Percentiles rank a stretch among this genome's conserved stretches.
Evolutionary conservation across 805 yeast species (phyloP).

Genomic region (Saccharomycopsis schoenii): DNA sequence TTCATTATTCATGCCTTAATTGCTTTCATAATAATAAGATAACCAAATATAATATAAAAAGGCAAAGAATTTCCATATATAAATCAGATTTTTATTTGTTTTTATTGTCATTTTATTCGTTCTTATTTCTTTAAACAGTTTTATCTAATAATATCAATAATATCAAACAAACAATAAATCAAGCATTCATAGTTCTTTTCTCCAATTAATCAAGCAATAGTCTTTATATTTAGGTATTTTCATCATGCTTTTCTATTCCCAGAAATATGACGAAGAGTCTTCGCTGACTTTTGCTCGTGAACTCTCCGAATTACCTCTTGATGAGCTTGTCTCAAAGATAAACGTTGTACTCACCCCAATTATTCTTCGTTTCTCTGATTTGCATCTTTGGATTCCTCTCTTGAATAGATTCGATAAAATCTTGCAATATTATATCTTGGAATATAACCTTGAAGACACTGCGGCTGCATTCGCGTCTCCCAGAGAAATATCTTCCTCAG

Average conservation of each 20-base stretch:
- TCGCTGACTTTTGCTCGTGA: constrained; percentile 26
- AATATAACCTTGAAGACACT: constrained; percentile 31
- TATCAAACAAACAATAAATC: no score
- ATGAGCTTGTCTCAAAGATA: constrained; percentile 33
- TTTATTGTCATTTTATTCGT: no score
- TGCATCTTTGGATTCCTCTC: constrained; percentile 68
- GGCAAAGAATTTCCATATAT: no score
- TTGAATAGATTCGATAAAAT: constrained; percentile 67
- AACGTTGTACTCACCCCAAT: constrained; percentile 22
- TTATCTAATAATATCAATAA: no score
- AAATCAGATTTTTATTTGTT: no score
- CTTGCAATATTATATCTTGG: constrained; percentile 41
- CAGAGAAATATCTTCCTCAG: constrained; percentile 34
- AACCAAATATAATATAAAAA: no score
- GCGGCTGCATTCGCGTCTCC: constrained; percentile 30
- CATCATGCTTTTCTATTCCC: constrained; percentile 2
- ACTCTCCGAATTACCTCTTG: constrained; percentile 29
- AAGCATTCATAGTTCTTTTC: background rate
- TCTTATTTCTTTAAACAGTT: no score
- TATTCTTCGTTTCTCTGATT: constrained; percentile 23
- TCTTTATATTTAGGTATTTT: background rate
- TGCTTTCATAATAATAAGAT: no score
- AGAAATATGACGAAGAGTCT: background rate
- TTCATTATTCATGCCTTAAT: no score
- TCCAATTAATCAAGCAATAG: background rate